Base-by-base conservation (phyloP, 768 basidiomycete genomes). In the Tremella mesenterica region DNA sequence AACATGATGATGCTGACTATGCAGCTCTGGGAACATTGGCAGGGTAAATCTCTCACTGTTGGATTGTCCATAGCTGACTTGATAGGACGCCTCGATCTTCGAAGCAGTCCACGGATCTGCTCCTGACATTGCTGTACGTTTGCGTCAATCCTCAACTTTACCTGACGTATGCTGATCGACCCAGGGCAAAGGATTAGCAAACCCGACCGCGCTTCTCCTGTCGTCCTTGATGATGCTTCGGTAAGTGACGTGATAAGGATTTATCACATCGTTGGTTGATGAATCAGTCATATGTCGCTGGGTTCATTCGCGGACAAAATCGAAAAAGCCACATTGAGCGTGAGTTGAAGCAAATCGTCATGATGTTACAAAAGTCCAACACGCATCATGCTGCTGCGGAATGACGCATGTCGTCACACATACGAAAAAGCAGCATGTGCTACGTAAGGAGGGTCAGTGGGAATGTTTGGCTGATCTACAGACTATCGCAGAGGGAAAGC, bases 41-140 rank as follows among this genome's bases (percentile, higher is more conserved):
- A 83, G 85, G 63, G n/a, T n/a, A n/a, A n/a, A n/a, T n/a, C n/a
- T n/a, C n/a, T n/a, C n/a, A n/a, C n/a, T n/a, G n/a, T n/a, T n/a
- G n/a, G n/a, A n/a, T n/a, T n/a, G n/a, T n/a, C n/a, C n/a, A n/a
- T n/a, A n/a, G n/a, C n/a, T n/a, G n/a, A n/a, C n/a, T n/a, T n/a
- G n/a, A n/a, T n/a, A n/a, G n/a, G 91, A 96, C 74, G 95, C 95
- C 30, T 96, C 92, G 51, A 99, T 99, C 74, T 99, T 97, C 65
- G 95, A 99, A 77, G 95, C 95, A 57, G 95, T 99, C 10, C 95
- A 99, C 76, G 95, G 95, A 52, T 96, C 92, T 18, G 95, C 95
- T 6, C 93, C 95, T n/a, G 95, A 97, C 74, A 99, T 97, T 71
- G 93, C n/a, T 88, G 60, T n/a, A n/a, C n/a, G n/a, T n/a, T n/a